Base-by-base conservation (phyloP, 2,329 filamentous ascomycete genomes). In the Fusarium oligoseptatum region DNA sequence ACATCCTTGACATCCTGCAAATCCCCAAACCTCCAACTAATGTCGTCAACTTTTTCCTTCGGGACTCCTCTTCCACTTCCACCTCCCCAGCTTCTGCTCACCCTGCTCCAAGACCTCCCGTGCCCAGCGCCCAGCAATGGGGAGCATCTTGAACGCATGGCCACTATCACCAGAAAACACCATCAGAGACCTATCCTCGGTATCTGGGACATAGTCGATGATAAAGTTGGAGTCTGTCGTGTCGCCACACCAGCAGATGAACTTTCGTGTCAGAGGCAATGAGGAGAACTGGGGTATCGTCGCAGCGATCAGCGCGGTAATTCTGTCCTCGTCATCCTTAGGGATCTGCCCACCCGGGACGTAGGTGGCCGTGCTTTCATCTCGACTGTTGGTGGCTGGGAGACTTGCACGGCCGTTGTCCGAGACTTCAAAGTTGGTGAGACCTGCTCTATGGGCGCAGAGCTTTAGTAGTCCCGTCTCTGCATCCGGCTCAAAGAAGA, bases 401-500 rank as follows among this genome's bases (percentile, higher is more conserved):
- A 87, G 6, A 80, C 27, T 82, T 7, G 84, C 24, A 70, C 80
- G 50, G 14, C 72, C 65, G 17, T 64, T 37, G 12, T 75, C 78
- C 64, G 32, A 43, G 7, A 43, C 20, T 29, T 61, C 55, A 9
- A 57, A 67, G 60, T 89, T 86, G 7, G 86, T 87, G 73, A 90
- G 89, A 0, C 89, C 90, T 2, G 85, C 87, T 4, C 88, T 88
- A 74, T 87, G 84, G 0, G 88, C 88, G 73, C 89, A 91, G 12
- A 92, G 76, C 81, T 92, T 92, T 52, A 92, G 81, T 15, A 91
- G 79, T 17, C 85, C 84, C 0, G 89, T 91, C 71, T 84, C 83
- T 0, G 84, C 85, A 74, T 92, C 90, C 0, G 90, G 90, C 79
- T 92, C 90, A 71, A 92, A 92, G 80, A 90, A 89, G 83, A 92